A percentile compares a stretch with the other conserved stretches of the same genome.
phyloP scores from a whole-genome alignment of 2,329 filamentous ascomycete species.

The Akanthomyces lecanii region DNA sequence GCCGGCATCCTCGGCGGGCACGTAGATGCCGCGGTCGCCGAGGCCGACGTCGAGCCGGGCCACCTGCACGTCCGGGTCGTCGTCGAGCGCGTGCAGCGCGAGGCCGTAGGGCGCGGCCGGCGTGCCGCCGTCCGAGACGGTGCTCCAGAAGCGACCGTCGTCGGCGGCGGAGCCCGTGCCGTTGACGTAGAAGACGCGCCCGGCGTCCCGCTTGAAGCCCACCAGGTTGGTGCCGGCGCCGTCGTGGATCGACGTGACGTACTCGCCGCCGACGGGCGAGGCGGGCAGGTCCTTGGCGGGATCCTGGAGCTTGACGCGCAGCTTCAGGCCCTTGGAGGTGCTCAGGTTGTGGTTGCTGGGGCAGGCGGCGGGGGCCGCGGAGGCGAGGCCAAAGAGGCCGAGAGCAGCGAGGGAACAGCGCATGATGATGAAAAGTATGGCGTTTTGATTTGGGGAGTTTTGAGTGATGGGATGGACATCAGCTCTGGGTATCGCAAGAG shows the following conservation, averaged over 20 bases:
- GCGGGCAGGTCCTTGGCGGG: constrained; percentile 28
- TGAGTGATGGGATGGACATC: too few relatives aligned
- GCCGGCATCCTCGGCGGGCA: constrained; percentile 26
- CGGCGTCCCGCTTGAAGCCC: constrained; percentile 24
- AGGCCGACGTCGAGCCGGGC: constrained; percentile 22
- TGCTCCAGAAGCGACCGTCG: constrained; percentile 22
- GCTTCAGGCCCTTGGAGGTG: constrained; percentile 27
- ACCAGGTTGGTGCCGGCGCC: constrained; percentile 35
- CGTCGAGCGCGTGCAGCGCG: constrained; percentile 17
- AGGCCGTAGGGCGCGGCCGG: constrained; percentile 33
- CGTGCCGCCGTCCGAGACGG: constrained; percentile 34
- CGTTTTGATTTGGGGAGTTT: background rate
- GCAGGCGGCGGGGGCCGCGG: background rate
- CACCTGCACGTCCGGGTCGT: constrained; percentile 27
- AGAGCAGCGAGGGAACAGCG: constrained; percentile 35
- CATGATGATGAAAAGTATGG: constrained; percentile 23
- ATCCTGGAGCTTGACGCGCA: constrained; percentile 37
- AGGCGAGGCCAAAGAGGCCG: constrained; percentile 3
- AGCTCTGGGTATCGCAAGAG: background rate
- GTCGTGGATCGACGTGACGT: constrained; percentile 33
- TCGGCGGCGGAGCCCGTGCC: constrained; percentile 31
- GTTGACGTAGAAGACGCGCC: constrained; percentile 40
- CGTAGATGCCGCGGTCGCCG: constrained; percentile 28
- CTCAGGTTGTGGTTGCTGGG: background rate
- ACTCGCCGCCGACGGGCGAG: constrained; percentile 31